Percentiles rank a stretch among this genome's conserved stretches.
phyloP scores from a whole-genome alignment of 345 rosid species.

The Erucastrum elatum region DNA sequence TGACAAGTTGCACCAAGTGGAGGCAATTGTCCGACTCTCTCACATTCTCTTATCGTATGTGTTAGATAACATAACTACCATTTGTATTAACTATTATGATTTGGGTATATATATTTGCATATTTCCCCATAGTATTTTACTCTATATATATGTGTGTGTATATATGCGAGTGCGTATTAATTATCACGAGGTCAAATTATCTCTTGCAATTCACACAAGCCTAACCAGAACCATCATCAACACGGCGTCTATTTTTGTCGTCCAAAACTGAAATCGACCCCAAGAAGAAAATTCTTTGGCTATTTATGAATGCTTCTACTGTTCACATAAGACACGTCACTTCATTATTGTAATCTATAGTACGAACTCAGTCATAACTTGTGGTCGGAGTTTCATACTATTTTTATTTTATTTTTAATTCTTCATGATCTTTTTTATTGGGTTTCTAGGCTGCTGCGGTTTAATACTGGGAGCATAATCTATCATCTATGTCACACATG shows the following conservation, averaged over 20 bases:
- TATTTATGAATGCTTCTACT: neutral
- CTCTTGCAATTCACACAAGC: neutral
- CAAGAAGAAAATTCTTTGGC: slow-evolving; percentile 1
- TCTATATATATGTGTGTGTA: too few relatives aligned
- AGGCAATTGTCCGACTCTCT: slow-evolving; percentile 1
- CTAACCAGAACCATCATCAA: neutral
- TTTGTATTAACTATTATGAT: too few relatives aligned
- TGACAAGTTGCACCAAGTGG: slow-evolving; percentile 22
- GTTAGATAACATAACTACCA: neutral
- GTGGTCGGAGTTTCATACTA: neutral
- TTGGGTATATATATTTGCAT: too few relatives aligned
- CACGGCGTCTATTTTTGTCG: slow-evolving; percentile 5
- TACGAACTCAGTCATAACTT: slow-evolving; percentile 1
- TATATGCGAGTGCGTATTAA: too few relatives aligned
- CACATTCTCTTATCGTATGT: neutral
- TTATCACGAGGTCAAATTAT: too few relatives aligned
- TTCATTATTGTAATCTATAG: slow-evolving; percentile 3
- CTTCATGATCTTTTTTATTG: neutral
- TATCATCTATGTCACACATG: neutral
- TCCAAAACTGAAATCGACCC: neutral
- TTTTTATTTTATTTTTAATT: neutral
- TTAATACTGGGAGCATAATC: neutral
- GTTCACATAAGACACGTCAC: slow-evolving; percentile 1
- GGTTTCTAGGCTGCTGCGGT: slow-evolving; percentile 1
- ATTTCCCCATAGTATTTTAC: too few relatives aligned